Base-by-base conservation (phyloP, 306 rosid genomes). In the Adenanthera pavonina region DNA sequence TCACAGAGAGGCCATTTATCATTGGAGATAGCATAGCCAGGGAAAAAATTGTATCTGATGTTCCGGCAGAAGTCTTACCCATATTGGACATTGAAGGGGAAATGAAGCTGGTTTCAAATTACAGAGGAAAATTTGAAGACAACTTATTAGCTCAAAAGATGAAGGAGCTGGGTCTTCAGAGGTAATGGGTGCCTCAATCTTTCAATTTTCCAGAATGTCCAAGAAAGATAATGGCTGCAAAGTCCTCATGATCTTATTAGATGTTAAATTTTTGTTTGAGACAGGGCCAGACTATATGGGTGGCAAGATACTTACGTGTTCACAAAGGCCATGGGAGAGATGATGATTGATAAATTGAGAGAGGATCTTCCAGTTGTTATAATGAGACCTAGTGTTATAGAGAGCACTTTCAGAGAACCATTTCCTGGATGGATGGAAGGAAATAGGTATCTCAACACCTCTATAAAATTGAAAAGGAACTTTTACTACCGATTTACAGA, bases 371-470 rank as follows among this genome's bases (percentile, higher is more conserved):
- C 99, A 1, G 92, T 93, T 53, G 94, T 94, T 67, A 89, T 95
- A 60, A 89, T 95, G 61, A 48, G 98, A 64, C 99, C 99, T 2
- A 95, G 99, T 62, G 97, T 95, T n/a, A 93, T 95, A 49, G 99
- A 95, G 36, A 95, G 99, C 87, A 95, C 98, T 87, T 86, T 78
- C 81, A 92, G 79, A 80, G 92, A 95, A 61, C 98, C 99, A 75
- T 95, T 95, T 81, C 94, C 97, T 34, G 98, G 99, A 6, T 93
- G 98, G 99, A 95, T 95, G 97, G 97, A 95, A 89, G 99, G 98
- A 84, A 95, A 92, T 70, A 89, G 99, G 99, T 89, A 76, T 51
- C 20, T 59, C 61, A 75, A 14, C 38, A 36, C 59, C 75, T 78
- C n/a, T 61, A 10, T 43, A 7, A 20, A 47, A 69, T 64, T 70